Conservation (phyloP, 2,329 filamentous ascomycete genomes). For the Sarocladium oryzae region DNA sequence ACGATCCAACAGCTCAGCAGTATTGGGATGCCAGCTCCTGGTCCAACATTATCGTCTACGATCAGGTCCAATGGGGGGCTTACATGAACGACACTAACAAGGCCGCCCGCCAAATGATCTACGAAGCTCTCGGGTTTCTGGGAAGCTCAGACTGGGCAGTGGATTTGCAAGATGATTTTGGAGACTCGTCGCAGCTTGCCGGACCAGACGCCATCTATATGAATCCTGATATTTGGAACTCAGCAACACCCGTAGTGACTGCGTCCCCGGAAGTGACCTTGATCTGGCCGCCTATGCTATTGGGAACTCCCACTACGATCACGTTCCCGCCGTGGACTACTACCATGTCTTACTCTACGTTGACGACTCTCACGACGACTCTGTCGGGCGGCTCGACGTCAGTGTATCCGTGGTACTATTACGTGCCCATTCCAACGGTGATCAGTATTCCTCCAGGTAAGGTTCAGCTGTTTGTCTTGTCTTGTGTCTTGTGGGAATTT, state of each 20-base stretch:
- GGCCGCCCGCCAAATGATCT: neutral
- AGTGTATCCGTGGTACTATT: neutral
- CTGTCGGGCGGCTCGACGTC: conserved; percentile 1
- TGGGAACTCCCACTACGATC: conserved; percentile 4
- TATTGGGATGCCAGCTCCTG: conserved; percentile 4
- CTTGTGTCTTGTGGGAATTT: neutral
- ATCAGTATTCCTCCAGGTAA: conserved; percentile 5
- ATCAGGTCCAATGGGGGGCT: conserved; percentile 14
- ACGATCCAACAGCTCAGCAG: conserved; percentile 10
- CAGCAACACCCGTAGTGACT: too few species aligned
- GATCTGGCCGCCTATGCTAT: conserved; percentile 16
- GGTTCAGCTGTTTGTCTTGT: neutral
- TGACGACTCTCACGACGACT: neutral
- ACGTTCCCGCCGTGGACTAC: conserved; percentile 8
- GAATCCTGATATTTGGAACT: too few species aligned
- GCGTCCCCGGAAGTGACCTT: too few species aligned
- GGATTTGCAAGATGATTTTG: conserved; percentile 13
- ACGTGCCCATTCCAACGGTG: neutral
- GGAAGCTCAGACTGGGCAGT: conserved; percentile 17
- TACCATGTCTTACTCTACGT: conserved; percentile 4
- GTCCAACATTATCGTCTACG: conserved; percentile 14
- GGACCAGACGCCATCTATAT: too few species aligned
- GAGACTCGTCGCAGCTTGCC: too few species aligned
- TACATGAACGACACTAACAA: conserved; percentile 16
- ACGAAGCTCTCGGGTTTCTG: conserved; percentile 11